Conservation (phyloP, 495 filamentous ascomycete species). For the Penicillium salamii region DNA sequence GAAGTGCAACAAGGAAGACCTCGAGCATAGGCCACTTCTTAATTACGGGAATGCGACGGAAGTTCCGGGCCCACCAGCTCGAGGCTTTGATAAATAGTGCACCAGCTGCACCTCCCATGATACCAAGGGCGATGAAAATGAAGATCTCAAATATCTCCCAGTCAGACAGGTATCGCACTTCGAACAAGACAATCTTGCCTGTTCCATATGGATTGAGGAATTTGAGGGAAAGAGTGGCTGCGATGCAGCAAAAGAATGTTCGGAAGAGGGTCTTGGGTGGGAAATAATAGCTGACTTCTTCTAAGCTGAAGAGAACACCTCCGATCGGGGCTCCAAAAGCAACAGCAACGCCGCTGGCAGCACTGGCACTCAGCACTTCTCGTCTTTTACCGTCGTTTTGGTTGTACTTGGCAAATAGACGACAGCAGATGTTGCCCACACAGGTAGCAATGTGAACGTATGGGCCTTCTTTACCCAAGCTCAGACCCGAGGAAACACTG, state of each 20-base stretch:
- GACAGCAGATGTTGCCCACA: constrained; percentile 91
- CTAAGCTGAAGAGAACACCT: constrained; percentile 88
- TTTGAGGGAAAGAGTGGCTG: constrained; percentile 82
- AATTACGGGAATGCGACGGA: constrained; percentile 76
- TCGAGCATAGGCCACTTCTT: constrained; percentile 84
- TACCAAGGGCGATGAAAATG: constrained; percentile 78
- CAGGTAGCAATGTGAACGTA: constrained; percentile 97
- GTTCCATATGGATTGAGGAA: constrained; percentile 96
- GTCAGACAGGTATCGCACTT: constrained; percentile 87
- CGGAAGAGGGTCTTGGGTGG: constrained; percentile 97
- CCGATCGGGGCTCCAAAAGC: constrained; percentile 93
- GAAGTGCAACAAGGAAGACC: constrained; percentile 79
- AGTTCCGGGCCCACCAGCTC: constrained; percentile 80
- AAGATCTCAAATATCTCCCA: constrained; percentile 92
- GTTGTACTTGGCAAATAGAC: constrained; percentile 89
- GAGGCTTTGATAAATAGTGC: constrained; percentile 97
- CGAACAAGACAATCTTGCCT: constrained; percentile 92
- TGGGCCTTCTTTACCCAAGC: constrained; percentile 93
- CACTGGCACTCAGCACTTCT: constrained; percentile 89
- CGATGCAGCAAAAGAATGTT: constrained; percentile 98
- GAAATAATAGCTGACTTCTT: constrained; percentile 97
- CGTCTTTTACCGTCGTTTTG: constrained; percentile 87
- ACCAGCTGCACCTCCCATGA: constrained; percentile 79
- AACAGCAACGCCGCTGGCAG: constrained; percentile 89
- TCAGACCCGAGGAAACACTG: constrained; percentile 88